Base-by-base conservation (phyloP, 2,329 filamentous ascomycete species). In the Hysterium pulicare region DNA sequence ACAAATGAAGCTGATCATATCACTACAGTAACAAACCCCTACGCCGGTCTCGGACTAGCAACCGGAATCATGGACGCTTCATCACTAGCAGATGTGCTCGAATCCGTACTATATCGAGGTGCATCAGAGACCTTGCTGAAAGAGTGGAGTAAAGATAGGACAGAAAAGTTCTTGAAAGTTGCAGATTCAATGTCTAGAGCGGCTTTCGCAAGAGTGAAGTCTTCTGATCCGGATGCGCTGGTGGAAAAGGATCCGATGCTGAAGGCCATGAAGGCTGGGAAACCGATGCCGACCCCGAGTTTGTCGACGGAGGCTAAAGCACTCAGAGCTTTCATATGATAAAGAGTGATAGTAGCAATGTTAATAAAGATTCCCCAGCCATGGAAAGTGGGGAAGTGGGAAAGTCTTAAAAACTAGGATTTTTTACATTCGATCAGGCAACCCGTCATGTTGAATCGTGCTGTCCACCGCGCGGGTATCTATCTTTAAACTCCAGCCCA, bases 21-120 rank as follows among this genome's bases (percentile, higher is more conserved):
- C n/a, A n/a, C 36, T 8, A 40, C 35, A 56, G 58, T 68, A 15
- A 66, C 64, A 10, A 67, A 67, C 36, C 62, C 64, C 7, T 68
- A 68, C 37, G 64, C 61, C 1, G 64, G 64, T 2, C 53, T 65
- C 1, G 64, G 64, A 15, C 57, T 68, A 5, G 59, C 55, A 0
- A 57, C 58, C 5, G 64, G 64, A 3, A 57, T 68, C 38, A 59
- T 64, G 17, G 64, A 68, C 32, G 64, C 61, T 0, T 47, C 57
- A 0, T 57, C 58, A 5, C 54, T 68, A 1, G 50, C 61, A 0
- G 46, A 55, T 3, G 53, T 61, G n/a, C 51, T 67, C 0, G 21
- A 47, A 3, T 59, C 49, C 4, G 51, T 62, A 7, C 48, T 67
- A 2, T 26, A 38, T 2, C 26, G 39, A n/a, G 37, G 50, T 22